Evolutionary conservation across 805 yeast genomes (phyloP), one percentile per base, ranked within the genome.

Genomic region (Lipomyces kockii): DNA sequence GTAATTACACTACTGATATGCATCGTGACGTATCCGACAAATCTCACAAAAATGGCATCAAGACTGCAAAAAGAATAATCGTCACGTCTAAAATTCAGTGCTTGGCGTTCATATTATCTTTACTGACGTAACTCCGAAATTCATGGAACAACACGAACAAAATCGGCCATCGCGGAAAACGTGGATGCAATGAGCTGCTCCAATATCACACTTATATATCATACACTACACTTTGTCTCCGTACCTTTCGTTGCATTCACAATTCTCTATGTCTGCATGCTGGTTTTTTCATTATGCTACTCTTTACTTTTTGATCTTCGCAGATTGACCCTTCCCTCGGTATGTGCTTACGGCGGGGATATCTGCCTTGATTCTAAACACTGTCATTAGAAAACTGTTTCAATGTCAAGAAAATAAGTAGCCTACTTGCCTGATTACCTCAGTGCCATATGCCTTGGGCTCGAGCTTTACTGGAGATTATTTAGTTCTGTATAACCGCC

Each of bases 331-430:
- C 80, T 89, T 94, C 74, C 92, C 97, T 74, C 97, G 91, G 78
- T 94, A 95, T 0, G 99, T 95, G 74, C 94, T 88, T 4, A 95
- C 99, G 0, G 99, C 99, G 2, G 99, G 99, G 61, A 95, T 94
- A 77, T 95, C 91, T 0, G 98, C 99, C 74, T 92, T 92, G 66
- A 95, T 91, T 73, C 96, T 64, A 39, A 20, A 39, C 17, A 4
- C 12, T 22, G 20, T 25, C n/a, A 58, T 37, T 22, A 3, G 63
- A 22, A 3, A n/a, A 60, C 9, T 34, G n/a, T 3, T 9, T 22
- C 3, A n/a, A 3, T 22, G 43, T 7, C 11, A 6, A 17, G n/a
- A 17, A 25, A 9, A 52, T 29, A 4, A 53, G 8, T 12, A 25
- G 9, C 9, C 3, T 11, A 14, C 66, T 49, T 62, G 67, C 73